Percentiles rank a stretch among this genome's conserved stretches.
These are phyloP conservation scores for Saccharomycopsis selenospora DNA, from an alignment of 805 yeast species.

Conservation along the genomic window DNA sequence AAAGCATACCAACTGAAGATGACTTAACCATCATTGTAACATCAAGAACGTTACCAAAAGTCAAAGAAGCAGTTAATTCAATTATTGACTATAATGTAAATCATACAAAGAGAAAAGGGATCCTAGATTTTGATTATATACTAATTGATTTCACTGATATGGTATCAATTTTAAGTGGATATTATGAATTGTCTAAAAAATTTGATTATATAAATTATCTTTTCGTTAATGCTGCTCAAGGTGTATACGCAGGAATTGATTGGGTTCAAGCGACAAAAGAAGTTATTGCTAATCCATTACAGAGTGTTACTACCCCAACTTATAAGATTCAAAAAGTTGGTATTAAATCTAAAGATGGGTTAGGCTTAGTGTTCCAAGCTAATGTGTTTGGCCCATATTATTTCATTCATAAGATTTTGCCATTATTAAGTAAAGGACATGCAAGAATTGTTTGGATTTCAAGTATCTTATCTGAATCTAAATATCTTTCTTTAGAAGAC, in stretches of 20 bases:
- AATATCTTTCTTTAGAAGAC: conserved; percentile 66
- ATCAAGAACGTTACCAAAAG: conserved; percentile 82
- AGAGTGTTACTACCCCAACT: conserved; percentile 81
- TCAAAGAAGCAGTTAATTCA: conserved; percentile 58
- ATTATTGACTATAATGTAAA: conserved; percentile 41
- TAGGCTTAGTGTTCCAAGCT: conserved; percentile 89
- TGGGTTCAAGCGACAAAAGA: conserved; percentile 75
- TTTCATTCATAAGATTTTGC: conserved; percentile 58
- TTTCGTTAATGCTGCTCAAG: conserved; percentile 85
- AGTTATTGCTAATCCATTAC: conserved; percentile 56
- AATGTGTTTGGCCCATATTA: conserved; percentile 96
- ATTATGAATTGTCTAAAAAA: conserved; percentile 57
- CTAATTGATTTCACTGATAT: conserved; percentile 85
- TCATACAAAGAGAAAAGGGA: conserved; percentile 40
- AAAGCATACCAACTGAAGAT: conserved; percentile 43
- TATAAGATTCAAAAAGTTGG: conserved; percentile 82
- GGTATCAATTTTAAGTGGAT: conserved; percentile 75
- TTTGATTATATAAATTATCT: conserved; percentile 68
- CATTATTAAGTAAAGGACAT: conserved; percentile 39
- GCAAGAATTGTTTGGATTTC: conserved; percentile 82
- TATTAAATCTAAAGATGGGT: conserved; percentile 62
- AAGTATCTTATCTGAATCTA: conserved; percentile 72
- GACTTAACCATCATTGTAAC: conserved; percentile 79
- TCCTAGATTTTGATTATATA: conserved; percentile 78
- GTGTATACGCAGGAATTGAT: conserved; percentile 79